Evolutionary conservation across 2,329 filamentous ascomycete species (phyloP), one percentile per base, ranked within the genome.

Genomic region (Ophioceras dolichostomum): DNA sequence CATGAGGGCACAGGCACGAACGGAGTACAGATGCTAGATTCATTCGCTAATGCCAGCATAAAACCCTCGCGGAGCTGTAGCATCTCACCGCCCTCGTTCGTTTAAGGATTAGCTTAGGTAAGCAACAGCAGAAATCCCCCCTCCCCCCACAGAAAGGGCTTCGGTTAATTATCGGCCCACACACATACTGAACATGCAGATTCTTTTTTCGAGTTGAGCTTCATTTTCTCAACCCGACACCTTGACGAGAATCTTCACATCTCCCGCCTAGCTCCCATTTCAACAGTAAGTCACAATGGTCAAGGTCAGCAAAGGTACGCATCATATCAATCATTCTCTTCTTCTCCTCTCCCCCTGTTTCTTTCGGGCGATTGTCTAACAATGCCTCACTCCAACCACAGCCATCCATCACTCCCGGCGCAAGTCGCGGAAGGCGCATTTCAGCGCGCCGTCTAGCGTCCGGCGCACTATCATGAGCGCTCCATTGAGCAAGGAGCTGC

Each of bases 381-480:
- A 5, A 31, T 22, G 44, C 37, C 43, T 55, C 41, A 53, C 46
- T 29, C 39, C 29, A 18, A 30, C 34, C 45, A 29, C 49, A 81
- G 76, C 62, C 56, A 60, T 86, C 59, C 64, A 73, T 66, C 85
- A 84, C 67, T 94, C 87, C 61, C 80, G 89, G 71, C 83, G 89
- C 73, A 98, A 98, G 86, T 91, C 86, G 71, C 86, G 91, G 70
- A 94, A 94, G 77, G 84, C 86, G 64, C 89, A 98, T 78, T 98
- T 94, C 79, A 73, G 76, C 64, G 91, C 91, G 53, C 87, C 88
- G 54, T 95, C 88, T 65, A 87, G 83, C 73, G 76, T 85, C 62
- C 88, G 91, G 68, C 86, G 91, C 64, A 76, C 81, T 57, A 94
- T 94, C 73, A 95, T 98, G 88, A 89, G 83, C 73, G 88, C 91